Base-by-base conservation (phyloP, 345 rosid genomes). In the Populus ilicifolia region DNA sequence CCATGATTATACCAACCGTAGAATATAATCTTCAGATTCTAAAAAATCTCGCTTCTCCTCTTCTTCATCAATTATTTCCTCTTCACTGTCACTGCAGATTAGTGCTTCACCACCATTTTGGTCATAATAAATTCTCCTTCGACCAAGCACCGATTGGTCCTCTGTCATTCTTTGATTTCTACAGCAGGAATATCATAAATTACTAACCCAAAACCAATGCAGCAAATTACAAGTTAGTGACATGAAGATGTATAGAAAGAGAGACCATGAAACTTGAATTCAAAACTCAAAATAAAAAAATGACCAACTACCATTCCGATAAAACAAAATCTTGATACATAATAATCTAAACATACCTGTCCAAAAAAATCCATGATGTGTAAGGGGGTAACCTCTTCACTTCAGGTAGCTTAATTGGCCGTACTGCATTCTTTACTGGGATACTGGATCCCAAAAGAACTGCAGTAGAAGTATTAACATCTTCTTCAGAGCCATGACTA, bases 91-190 rank as follows among this genome's bases (percentile, higher is more conserved):
- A 88, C 99, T 96, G 85, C 99, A 96, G 76, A 96, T 94, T 77
- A 96, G 97, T 59, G 99, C 97, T 89, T 96, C 99, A 36, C 99
- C 95, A 3, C 97, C 97, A 84, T 87, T 93, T 81, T 91, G 98
- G 81, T 93, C 99, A 85, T 94, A 96, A 86, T 94, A 94, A 36
- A 96, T 96, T 82, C 99, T 92, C 89, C 99, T 87, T 72, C 99
- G 90, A 70, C 99, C 98, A 77, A 96, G 88, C 71, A 96, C 97
- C 17, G 99, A 96, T 76, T 94, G 98, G 84, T 94, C 99, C 82
- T 94, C 99, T 2, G 97, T 96, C 99, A 96, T 96, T 89, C 99
- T 94, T 81, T 96, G 99, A 81, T 96, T 96, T 87, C 99, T 96
- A 90, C 80, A 87, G 13, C 35, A 70, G 20, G 30, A 36, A 23